These are phyloP conservation scores for Phytophthora cryptogea DNA, from an alignment of 352 stramenopile genomes.

Conservation along the genomic window DNA sequence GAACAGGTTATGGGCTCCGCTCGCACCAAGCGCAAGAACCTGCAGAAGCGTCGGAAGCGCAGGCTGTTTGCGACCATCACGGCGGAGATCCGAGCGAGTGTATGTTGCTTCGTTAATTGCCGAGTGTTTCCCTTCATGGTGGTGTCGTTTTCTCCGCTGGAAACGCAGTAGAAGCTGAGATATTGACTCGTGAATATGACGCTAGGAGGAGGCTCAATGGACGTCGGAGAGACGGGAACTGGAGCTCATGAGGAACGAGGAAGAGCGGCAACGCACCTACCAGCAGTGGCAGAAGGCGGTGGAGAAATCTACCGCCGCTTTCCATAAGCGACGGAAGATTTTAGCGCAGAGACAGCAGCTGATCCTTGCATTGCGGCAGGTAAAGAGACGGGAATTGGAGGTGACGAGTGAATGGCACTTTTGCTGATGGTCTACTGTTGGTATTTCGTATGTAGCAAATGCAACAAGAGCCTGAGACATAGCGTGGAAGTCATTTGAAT, in stretches of 20 bases:
- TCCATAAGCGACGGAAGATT: slow-evolving; percentile 55
- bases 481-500: neutral
- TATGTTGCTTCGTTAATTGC: slow-evolving; percentile 18
- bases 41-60: slow-evolving; percentile 73
- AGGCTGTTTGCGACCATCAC: slow-evolving; percentile 62
- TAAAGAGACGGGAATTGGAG: slow-evolving; percentile 8
- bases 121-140: neutral
- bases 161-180: slow-evolving; percentile 6
- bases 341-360: slow-evolving; percentile 54
- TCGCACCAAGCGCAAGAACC: slow-evolving; percentile 78
- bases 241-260: slow-evolving; percentile 62
- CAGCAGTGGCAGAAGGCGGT: slow-evolving; percentile 58
- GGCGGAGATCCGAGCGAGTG: slow-evolving; percentile 49
- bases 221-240: slow-evolving; percentile 53
- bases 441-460: slow-evolving; percentile 16
- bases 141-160: slow-evolving; percentile 4
- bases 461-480: neutral
- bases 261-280: slow-evolving; percentile 58
- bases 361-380: slow-evolving; percentile 62
- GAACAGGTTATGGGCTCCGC: slow-evolving; percentile 47
- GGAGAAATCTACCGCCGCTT: slow-evolving; percentile 34
- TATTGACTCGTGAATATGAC: slow-evolving; percentile 5
- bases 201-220: slow-evolving; percentile 43
- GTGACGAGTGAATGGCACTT: neutral
- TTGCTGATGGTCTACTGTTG: neutral